These are phyloP conservation scores for Theobroma grandiflorum DNA, from an alignment of 441 rosid species.

Conservation along the genomic window DNA sequence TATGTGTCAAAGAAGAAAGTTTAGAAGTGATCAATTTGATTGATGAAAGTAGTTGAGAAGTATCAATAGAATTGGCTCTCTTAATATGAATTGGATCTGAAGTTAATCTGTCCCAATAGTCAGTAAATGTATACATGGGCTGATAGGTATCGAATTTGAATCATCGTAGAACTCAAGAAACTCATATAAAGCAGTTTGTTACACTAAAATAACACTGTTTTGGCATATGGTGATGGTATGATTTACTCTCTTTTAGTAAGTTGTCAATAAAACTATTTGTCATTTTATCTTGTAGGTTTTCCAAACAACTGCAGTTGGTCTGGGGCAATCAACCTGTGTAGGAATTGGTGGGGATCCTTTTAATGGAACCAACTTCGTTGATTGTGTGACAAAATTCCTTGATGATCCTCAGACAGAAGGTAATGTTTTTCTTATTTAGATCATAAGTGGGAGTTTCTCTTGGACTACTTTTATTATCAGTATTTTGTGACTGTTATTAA, in stretches of 20 bases:
- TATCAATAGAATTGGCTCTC: not conserved
- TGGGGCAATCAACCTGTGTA: constrained; percentile 91
- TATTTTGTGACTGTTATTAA: not conserved
- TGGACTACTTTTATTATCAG: not conserved
- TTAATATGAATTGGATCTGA: not conserved
- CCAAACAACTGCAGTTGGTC: constrained; percentile 90
- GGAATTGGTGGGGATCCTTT: constrained; percentile 99
- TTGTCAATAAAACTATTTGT: not conserved
- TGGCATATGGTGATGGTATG: not conserved
- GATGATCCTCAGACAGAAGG: constrained; percentile 94
- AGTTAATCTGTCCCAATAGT: not conserved
- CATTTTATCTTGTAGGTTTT: constrained; percentile 58
- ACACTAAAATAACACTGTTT: not conserved
- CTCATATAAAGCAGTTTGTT: not conserved
- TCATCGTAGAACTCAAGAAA: not conserved
- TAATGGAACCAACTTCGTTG: constrained; percentile 91
- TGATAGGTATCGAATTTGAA: not conserved
- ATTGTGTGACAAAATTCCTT: constrained; percentile 75
- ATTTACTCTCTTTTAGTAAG: not conserved
- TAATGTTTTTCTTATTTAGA: constrained; percentile 26
- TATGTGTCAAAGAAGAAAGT: not conserved
- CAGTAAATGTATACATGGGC: not conserved
- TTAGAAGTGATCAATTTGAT: not conserved
- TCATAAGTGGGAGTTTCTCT: constrained; percentile 3
- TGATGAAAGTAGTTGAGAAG: not conserved